Percentiles rank a stretch among this genome's conserved stretches.
These are phyloP conservation scores for Mycena sp. DNA, from an alignment of 1,284 basidiomycete genomes.

Conservation along the genomic window DNA sequence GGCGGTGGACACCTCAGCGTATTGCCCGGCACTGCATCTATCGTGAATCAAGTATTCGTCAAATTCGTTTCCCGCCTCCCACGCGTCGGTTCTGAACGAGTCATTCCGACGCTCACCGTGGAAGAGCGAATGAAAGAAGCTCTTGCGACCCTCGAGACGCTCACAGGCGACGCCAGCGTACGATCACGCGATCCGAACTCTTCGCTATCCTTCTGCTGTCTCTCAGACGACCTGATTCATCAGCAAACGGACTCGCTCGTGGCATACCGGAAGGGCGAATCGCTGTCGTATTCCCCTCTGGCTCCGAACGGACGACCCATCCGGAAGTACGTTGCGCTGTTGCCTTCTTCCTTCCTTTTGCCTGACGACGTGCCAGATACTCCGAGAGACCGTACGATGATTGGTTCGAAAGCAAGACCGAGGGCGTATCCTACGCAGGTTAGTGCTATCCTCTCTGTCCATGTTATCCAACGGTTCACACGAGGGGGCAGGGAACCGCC, in stretches of 20 bases:
- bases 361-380: constrained; percentile 39
- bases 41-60: constrained; percentile 70
- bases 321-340: constrained; percentile 25
- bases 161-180: constrained; percentile 58
- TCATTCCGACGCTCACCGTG: constrained; percentile 43
- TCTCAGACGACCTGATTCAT: constrained; percentile 59
- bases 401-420: constrained; percentile 70
- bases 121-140: constrained; percentile 63
- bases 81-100: constrained; percentile 56
- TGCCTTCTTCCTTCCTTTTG: too few species aligned
- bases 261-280: constrained; percentile 56
- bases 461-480: too few species aligned
- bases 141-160: constrained; percentile 58
- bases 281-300: constrained; percentile 65
- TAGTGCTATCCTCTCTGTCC: too few species aligned
- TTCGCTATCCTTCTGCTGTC: constrained; percentile 74
- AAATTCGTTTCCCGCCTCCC: constrained; percentile 69
- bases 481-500: too few species aligned
- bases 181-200: constrained; percentile 63
- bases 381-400: constrained; percentile 63
- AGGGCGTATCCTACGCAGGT: constrained; percentile 67
- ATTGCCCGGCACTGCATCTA: constrained; percentile 61
- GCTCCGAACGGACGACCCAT: constrained; percentile 62
- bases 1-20: constrained; percentile 59
- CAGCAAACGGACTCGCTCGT: constrained; percentile 60